Base-by-base conservation (phyloP, 2,329 filamentous ascomycete genomes). In the Lojkania enalia region DNA sequence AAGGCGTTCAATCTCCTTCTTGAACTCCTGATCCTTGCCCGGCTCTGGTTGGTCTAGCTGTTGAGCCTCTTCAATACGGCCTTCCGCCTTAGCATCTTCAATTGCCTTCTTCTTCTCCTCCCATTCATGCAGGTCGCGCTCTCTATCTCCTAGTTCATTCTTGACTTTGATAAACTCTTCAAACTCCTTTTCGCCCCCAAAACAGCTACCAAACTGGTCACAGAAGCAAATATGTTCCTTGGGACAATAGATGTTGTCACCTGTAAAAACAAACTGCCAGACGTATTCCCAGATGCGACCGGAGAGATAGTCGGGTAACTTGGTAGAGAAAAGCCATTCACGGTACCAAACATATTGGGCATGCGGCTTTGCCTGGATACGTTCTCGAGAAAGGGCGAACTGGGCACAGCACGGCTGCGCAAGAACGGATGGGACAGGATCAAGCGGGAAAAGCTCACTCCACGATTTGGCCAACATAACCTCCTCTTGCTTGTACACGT, bases 401-500 rank as follows among this genome's bases (percentile, higher is more conserved):
- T 86, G 83, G 2, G 79, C 80, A 57, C 83, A 85, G 61, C 82
- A 85, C 3, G 82, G 78, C 52, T 84, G 81, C 1, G 80, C 76
- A 0, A 85, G 72, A 0, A 82, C 75, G 1, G 57, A 53, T 0
- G 76, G 76, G 1, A 78, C 66, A 9, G 69, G 65, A 39, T 77
- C 74, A 4, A 72, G 52, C 1, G 76, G 76, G 51, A 78, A 78
- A 0, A 79, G 54, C 51, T 77, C 70, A 31, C 64, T 63, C 75
- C 75, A 78, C 0, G 66, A 67, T 29, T 73, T 70, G 0, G 72
- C 73, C 4, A 78, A 52, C 2, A 75, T 46, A 4, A 67, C 52
- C 45, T 77, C 71, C 49, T 78, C 76, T 35, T 70, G 65, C 56
- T 75, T 76, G 46, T 55, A 58, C 2, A 52, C 45, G 39, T 71